phyloP scores from a whole-genome alignment of 2,329 filamentous ascomycete species.

The Penicillium sp. region DNA sequence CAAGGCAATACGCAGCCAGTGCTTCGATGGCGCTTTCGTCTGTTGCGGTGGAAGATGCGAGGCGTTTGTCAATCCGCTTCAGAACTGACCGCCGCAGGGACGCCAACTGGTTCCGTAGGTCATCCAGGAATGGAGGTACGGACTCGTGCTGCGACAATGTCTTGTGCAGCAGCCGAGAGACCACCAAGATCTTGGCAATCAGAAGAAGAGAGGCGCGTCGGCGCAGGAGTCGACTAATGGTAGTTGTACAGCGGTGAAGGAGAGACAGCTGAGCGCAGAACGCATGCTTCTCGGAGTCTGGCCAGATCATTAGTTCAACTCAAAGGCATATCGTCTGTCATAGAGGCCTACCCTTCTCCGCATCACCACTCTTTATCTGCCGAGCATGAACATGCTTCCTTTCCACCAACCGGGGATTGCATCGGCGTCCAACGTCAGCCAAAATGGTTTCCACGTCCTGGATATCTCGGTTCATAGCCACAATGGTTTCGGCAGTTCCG shows the following conservation, averaged over 20 bases:
- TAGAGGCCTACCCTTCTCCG: slow-evolving; percentile 33
- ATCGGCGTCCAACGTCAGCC: slow-evolving; percentile 71
- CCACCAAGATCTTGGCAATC: slow-evolving; percentile 71
- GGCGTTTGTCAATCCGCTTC: slow-evolving; percentile 61
- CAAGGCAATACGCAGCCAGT: slow-evolving; percentile 79
- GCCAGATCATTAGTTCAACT: slow-evolving; percentile 22
- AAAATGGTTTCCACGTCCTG: slow-evolving; percentile 71
- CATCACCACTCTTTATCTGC: slow-evolving; percentile 45
- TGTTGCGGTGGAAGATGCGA: slow-evolving; percentile 48
- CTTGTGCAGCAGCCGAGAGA: slow-evolving; percentile 75
- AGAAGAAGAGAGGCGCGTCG: slow-evolving; percentile 54
- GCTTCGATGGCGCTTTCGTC: slow-evolving; percentile 64
- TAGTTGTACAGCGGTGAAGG: slow-evolving; percentile 57
- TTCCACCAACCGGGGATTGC: slow-evolving; percentile 71
- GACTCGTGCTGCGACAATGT: slow-evolving; percentile 61
- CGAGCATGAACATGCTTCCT: slow-evolving; percentile 63
- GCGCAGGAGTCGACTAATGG: slow-evolving; percentile 57
- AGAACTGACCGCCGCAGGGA: slow-evolving; percentile 66
- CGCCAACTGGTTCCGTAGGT: slow-evolving; percentile 64
- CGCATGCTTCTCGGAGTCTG: slow-evolving; percentile 46
- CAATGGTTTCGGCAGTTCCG: slow-evolving; percentile 90
- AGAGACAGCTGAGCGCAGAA: slow-evolving; percentile 61
- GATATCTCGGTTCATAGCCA: slow-evolving; percentile 82
- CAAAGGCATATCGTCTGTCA: neutral
- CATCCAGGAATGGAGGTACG: slow-evolving; percentile 59